These are phyloP conservation scores for Endotrypanum monterogeii DNA, from an alignment of 208 protist genomes.

Conservation along the genomic window DNA sequence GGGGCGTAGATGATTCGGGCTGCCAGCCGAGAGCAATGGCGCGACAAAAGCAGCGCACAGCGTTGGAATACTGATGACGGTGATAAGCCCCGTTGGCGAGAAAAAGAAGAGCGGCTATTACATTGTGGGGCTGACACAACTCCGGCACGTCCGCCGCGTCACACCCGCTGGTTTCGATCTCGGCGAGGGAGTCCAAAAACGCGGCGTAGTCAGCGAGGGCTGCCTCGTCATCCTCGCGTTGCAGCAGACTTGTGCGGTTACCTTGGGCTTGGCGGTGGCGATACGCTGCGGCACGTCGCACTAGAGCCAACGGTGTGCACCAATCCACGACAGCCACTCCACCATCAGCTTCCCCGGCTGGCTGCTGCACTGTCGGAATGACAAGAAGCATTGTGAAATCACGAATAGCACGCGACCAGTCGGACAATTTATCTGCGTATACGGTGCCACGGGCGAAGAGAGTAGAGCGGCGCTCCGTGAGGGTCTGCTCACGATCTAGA, in stretches of 20 bases:
- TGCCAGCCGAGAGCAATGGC: constrained; percentile 79
- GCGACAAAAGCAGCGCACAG: constrained; percentile 67
- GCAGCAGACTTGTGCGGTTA: constrained; percentile 14
- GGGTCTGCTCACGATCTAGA: constrained; percentile 63
- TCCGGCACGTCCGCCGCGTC: constrained; percentile 11
- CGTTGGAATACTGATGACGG: constrained; percentile 46
- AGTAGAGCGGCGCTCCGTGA: constrained; percentile 52
- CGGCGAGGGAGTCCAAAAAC: constrained; percentile 41
- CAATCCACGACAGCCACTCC: constrained; percentile 31
- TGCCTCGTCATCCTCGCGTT: constrained; percentile 53
- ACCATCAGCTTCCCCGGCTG: background rate
- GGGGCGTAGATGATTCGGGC: constrained; percentile 25
- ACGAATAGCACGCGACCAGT: constrained; percentile 73
- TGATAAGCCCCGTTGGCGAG: constrained; percentile 81
- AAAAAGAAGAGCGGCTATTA: constrained; percentile 81
- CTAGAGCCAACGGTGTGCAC: constrained; percentile 69
- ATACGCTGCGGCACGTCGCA: constrained; percentile 78
- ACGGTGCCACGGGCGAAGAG: constrained; percentile 77
- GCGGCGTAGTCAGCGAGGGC: constrained; percentile 56
- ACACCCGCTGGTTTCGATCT: background rate
- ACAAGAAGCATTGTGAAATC: constrained; percentile 79
- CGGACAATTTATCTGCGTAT: constrained; percentile 50
- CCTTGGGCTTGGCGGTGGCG: constrained; percentile 37
- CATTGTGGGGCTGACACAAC: constrained; percentile 44
- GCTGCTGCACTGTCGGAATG: constrained; percentile 31